Percentiles rank a stretch among this genome's conserved stretches.
Evolutionary conservation across 1,284 basidiomycete species (phyloP).

Genomic region (Lignosus rhinocerotis): DNA sequence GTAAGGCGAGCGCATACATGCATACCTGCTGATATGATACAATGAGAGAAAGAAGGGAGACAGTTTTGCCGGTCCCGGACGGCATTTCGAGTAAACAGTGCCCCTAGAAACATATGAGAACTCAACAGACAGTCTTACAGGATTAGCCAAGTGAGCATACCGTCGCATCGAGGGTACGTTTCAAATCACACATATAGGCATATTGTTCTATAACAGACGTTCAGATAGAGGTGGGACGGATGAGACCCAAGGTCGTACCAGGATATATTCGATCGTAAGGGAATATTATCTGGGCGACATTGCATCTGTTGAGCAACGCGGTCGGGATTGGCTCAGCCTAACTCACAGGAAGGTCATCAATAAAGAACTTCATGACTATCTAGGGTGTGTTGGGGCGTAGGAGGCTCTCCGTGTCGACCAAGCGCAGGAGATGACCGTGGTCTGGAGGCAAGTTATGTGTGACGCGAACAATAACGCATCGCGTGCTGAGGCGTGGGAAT

Average conservation of each 20-base stretch:
- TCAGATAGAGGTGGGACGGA: not conserved
- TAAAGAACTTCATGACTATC: slow-evolving; percentile 86
- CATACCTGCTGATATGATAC: slow-evolving; percentile 95
- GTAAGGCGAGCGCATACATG: slow-evolving; percentile 53
- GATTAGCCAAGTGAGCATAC: slow-evolving; percentile 36
- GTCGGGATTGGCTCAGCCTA: too few species aligned
- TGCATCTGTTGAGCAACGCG: not conserved
- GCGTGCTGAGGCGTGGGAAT: slow-evolving; percentile 3
- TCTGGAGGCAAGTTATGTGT: slow-evolving; percentile 15
- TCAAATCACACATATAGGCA: slow-evolving; percentile 98
- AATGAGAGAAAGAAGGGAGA: slow-evolving; percentile 94
- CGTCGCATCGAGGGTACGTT: slow-evolving; percentile 92
- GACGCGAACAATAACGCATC: slow-evolving; percentile 17
- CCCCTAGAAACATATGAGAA: slow-evolving; percentile 55
- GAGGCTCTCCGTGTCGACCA: not conserved
- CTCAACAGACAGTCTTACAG: not conserved
- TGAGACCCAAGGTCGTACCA: slow-evolving; percentile 44
- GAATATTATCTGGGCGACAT: slow-evolving; percentile 70
- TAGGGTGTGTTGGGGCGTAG: not conserved
- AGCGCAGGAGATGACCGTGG: slow-evolving; percentile 14
- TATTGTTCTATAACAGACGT: slow-evolving; percentile 76
- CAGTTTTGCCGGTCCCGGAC: slow-evolving; percentile 98
- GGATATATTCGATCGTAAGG: slow-evolving; percentile 91
- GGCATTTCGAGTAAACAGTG: slow-evolving; percentile 99
- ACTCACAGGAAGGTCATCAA: slow-evolving; percentile 88